Evolutionary conservation across 352 stramenopile species (phyloP).

Genomic region (Hyphochytrium catenoides): DNA sequence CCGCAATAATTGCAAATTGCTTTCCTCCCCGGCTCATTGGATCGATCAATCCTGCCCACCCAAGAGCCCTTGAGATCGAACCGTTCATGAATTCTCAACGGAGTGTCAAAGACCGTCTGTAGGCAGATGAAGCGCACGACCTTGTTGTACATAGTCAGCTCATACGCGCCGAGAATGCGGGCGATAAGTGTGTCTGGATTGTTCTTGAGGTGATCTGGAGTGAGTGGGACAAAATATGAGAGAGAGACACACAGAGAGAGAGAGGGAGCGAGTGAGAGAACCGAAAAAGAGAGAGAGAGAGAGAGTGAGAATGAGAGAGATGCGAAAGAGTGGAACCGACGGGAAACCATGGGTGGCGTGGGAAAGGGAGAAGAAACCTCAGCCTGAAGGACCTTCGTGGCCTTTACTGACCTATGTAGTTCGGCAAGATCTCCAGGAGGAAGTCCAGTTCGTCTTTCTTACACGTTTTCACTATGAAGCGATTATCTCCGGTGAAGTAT

Average conservation of each 20-base stretch:
- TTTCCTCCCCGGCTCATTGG: slow-evolving; percentile 34
- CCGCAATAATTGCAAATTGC: slow-evolving; percentile 61
- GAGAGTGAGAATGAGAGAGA: not conserved
- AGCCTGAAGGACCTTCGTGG: too few species aligned
- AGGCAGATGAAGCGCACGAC: slow-evolving; percentile 62
- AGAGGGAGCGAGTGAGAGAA: too few species aligned
- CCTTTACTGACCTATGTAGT: slow-evolving; percentile 42
- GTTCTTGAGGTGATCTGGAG: not conserved
- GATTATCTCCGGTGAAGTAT: slow-evolving; percentile 63
- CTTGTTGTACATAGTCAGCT: slow-evolving; percentile 56
- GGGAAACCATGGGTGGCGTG: too few species aligned
- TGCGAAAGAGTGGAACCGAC: too few species aligned
- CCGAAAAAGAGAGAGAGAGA: slow-evolving; percentile 3
- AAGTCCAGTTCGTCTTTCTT: slow-evolving; percentile 50
- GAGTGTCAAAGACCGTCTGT: slow-evolving; percentile 57
- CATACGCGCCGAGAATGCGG: slow-evolving; percentile 62
- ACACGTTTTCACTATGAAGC: slow-evolving; percentile 68
- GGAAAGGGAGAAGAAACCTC: too few species aligned
- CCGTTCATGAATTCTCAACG: slow-evolving; percentile 56
- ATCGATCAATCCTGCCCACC: slow-evolving; percentile 51
- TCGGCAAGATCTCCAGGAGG: slow-evolving; percentile 51
- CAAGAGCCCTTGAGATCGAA: slow-evolving; percentile 73
- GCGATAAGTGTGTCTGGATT: slow-evolving; percentile 63
- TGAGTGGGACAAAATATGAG: too few species aligned
- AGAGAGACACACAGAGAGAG: too few species aligned